Evolutionary conservation across 352 stramenopile species (phyloP), one percentile per base, ranked within the genome.

Genomic region (Lagenidium giganteum): DNA sequence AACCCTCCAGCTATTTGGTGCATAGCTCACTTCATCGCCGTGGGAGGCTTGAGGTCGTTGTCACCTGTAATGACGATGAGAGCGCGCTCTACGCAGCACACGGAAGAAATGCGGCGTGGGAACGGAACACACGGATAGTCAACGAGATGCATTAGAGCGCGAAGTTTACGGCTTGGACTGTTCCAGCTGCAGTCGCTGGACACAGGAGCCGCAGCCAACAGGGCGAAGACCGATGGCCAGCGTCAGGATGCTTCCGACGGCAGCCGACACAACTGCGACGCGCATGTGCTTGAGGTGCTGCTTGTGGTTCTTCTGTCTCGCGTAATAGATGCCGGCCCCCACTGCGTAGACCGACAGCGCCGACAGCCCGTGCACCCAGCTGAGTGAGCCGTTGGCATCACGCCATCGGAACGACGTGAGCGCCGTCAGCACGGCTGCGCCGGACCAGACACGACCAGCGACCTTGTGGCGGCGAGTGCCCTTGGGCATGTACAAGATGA

Each of bases 331-430:
- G 8, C 42, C 42, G 2, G 42, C 17, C 4, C 18, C 23, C 9
- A 32, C 42, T 32, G 42, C 40, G 7, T 6, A 21, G 14, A 50
- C 25, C 17, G 42, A 33, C 9, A 42, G 1, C 33, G 24, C 42
- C 31, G 42, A 40, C 3, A 50, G 33, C 2, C 42, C 42, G 16
- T 50, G 42, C 23, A 50, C 40, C 42, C 42, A 50, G 22, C 31
- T 35, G 42, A 50, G 22, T 4, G 33, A 9, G 32, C 42, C 42
- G 14, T 40, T 13, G 23, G 30, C 17, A 13, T 50, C 42, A 1
- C 42, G 42, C 23, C 40, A 16, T 9, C 42, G 42, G 32, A 50
- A 50, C 18, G 42, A 22, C 17, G 40, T 50, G 23, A 50, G 42
- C 12, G 31, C 42, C 22, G 42, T 33, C 23, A 50, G 8, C 30